A percentile compares a stretch with the other conserved stretches of the same genome.
Conservation (phyloP, 352 stramenopile genomes). For the Globisporangium barbulae region DNA sequence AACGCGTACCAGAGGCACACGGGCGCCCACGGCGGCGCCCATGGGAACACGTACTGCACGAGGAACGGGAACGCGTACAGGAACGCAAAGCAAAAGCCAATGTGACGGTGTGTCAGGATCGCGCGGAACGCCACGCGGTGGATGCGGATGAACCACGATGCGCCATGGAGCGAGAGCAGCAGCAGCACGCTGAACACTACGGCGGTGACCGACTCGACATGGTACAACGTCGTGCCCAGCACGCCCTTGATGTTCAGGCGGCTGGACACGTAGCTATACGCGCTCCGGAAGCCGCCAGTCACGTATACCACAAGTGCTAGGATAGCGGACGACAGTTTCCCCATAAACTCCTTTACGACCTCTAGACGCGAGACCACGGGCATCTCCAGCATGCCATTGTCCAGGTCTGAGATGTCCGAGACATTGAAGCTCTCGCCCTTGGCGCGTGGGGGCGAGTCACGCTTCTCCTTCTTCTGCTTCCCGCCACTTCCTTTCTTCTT, state of each 20-base stretch:
- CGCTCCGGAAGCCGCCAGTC: neutral
- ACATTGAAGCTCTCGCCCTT: conserved; percentile 38
- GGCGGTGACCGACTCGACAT: conserved; percentile 64
- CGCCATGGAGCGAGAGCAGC: conserved; percentile 61
- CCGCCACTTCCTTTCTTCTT: conserved; percentile 35
- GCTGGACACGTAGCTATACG: conserved; percentile 12
- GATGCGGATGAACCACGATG: conserved; percentile 76
- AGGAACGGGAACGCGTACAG: conserved; percentile 86
- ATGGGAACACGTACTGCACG: conserved; percentile 86
- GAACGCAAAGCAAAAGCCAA: conserved; percentile 87
- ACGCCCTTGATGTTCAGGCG: conserved; percentile 44
- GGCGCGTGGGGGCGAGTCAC: conserved; percentile 30
- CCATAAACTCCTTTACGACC: neutral
- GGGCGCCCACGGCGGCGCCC: conserved; percentile 83
- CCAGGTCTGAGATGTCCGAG: conserved; percentile 20
- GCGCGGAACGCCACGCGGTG: conserved; percentile 80
- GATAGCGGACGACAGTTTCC: neutral
- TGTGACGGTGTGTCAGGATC: conserved; percentile 80
- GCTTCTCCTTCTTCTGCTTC: conserved; percentile 61
- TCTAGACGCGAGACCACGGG: neutral
- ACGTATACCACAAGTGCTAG: neutral
- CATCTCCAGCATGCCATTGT: conserved; percentile 4
- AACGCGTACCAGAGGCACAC: conserved; percentile 91
- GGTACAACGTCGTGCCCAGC: conserved; percentile 34
- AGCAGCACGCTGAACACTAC: conserved; percentile 68